A percentile compares a stretch with the other conserved stretches of the same genome.
Evolutionary conservation across 371 early-diverging fungal species (phyloP).

Genomic region (Dinochytrium kinnereticum): DNA sequence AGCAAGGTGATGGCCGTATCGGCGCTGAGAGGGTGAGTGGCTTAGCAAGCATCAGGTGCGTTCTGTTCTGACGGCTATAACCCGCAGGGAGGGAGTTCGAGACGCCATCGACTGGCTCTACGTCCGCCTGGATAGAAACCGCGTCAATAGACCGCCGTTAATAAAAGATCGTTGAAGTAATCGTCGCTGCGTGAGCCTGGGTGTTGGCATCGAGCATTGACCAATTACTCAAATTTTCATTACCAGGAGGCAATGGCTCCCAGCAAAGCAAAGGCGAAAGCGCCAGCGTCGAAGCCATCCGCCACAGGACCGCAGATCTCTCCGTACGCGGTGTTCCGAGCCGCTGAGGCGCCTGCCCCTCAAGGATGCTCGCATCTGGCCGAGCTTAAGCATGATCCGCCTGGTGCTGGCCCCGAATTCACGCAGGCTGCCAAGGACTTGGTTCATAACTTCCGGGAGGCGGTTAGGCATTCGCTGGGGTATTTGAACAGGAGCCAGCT

Average conservation of each 20-base stretch:
- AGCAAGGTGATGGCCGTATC: conserved; percentile 63
- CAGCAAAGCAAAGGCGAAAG: background rate
- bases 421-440: conserved; percentile 35
- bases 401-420: background rate
- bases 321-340: conserved; percentile 32
- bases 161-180: conserved; percentile 5
- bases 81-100: conserved; percentile 74
- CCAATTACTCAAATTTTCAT: background rate
- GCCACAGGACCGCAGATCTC: background rate
- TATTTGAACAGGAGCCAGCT: conserved; percentile 44
- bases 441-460: conserved; percentile 48
- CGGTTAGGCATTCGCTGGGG: conserved; percentile 55
- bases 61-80: background rate
- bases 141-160: conserved; percentile 77
- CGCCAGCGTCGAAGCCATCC: background rate
- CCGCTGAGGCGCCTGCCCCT: background rate
- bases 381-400: conserved; percentile 23
- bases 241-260: background rate
- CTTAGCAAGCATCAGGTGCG: background rate
- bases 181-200: background rate
- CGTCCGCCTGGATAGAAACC: conserved; percentile 78
- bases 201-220: background rate
- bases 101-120: conserved; percentile 89
- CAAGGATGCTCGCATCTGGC: conserved; percentile 44
- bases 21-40: conserved; percentile 77